A percentile compares a stretch with the other conserved stretches of the same genome.
Evolutionary conservation across 345 rosid species (phyloP).

Genomic region (Linum usitatissimum): DNA sequence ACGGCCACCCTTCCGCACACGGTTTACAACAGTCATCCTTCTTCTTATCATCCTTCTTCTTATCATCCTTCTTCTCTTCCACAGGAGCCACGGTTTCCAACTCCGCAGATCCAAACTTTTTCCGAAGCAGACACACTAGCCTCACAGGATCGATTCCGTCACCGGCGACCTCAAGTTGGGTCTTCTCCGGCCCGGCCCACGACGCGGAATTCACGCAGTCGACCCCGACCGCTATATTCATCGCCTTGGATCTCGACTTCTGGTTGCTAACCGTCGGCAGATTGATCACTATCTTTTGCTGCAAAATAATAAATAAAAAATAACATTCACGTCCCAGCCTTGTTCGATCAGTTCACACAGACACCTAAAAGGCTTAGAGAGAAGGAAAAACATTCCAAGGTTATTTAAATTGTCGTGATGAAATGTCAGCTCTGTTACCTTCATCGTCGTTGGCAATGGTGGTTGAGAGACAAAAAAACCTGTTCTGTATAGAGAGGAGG

Average conservation of each 20-base stretch:
- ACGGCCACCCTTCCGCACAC: not conserved
- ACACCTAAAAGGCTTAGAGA: too few relatives aligned
- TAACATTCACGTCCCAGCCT: too few relatives aligned
- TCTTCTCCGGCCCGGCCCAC: constrained; percentile 33
- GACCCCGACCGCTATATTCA: not conserved
- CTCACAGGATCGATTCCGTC: constrained; percentile 28
- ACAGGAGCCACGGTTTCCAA: constrained; percentile 24
- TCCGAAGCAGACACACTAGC: constrained; percentile 22
- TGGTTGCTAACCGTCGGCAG: not conserved
- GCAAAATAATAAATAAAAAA: too few relatives aligned
- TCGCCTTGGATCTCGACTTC: not conserved
- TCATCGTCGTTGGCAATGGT: too few relatives aligned
- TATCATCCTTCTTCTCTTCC: not conserved
- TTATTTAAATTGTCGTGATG: too few relatives aligned
- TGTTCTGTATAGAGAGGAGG: too few relatives aligned
- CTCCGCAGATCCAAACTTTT: constrained; percentile 30
- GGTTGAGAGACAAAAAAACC: too few relatives aligned
- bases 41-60: constrained; percentile 4
- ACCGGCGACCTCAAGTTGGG: constrained; percentile 40
- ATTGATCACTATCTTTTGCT: too few relatives aligned
- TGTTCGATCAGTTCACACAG: too few relatives aligned
- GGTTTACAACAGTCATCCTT: not conserved
- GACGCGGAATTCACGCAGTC: constrained; percentile 32
- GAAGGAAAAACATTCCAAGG: too few relatives aligned
- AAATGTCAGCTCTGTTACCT: too few relatives aligned